Conservation (phyloP, 495 filamentous ascomycete species). For the Cudoniella acicularis region DNA sequence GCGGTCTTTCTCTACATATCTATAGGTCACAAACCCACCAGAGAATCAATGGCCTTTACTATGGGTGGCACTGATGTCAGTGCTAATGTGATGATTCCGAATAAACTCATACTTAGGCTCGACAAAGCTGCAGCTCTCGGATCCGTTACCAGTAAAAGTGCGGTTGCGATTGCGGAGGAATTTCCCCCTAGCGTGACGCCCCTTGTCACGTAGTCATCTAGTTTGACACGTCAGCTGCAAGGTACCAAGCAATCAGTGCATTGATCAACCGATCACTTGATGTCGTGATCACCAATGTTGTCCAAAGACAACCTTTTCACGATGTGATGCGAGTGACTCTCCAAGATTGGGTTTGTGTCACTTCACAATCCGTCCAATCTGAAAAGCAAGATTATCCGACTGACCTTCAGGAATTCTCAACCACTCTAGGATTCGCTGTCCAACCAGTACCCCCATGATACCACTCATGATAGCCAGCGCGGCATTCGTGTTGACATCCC, state of each 20-base stretch:
- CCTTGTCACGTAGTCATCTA: conserved; percentile 53
- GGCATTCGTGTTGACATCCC: conserved; percentile 46
- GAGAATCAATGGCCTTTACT: conserved; percentile 32
- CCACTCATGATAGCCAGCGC: conserved; percentile 51
- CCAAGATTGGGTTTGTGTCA: neutral
- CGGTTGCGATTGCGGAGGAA: conserved; percentile 49
- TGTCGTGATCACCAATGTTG: neutral
- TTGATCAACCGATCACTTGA: neutral
- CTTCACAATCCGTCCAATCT: neutral
- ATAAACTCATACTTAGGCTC: conserved; percentile 50
- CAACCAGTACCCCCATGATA: conserved; percentile 48
- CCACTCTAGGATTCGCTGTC: conserved; percentile 34
- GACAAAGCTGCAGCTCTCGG: conserved; percentile 51
- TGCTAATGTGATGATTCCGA: conserved; percentile 49
- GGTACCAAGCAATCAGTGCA: conserved; percentile 1
- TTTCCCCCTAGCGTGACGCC: conserved; percentile 53
- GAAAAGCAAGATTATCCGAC: conserved; percentile 2
- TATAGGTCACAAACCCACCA: conserved; percentile 32
- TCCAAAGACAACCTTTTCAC: neutral
- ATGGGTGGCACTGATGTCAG: conserved; percentile 46
- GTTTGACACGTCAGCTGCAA: conserved; percentile 13
- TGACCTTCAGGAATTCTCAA: conserved; percentile 46
- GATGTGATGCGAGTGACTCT: neutral
- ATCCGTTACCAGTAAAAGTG: conserved; percentile 45
- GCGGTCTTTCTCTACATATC: neutral